Conservation (phyloP, 1,284 basidiomycete species). For the Wolfiporia cocos region DNA sequence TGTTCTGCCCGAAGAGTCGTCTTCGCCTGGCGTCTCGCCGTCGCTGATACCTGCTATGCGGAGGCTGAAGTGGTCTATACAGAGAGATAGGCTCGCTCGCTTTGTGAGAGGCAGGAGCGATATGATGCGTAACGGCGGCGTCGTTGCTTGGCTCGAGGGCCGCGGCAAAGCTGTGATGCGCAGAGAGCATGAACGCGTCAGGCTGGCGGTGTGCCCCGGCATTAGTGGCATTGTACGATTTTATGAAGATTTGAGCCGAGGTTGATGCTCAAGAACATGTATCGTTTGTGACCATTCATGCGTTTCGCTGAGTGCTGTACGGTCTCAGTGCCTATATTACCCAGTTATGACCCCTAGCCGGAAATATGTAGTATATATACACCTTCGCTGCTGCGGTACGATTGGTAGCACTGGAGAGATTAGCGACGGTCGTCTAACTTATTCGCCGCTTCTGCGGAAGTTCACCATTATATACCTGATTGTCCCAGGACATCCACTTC, state of each 20-base stretch:
- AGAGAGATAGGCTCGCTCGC: conserved; percentile 49
- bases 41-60: conserved; percentile 49
- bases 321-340: too few species aligned
- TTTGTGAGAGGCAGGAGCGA: conserved; percentile 35
- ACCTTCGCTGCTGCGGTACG: too few species aligned
- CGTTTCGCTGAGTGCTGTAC: too few species aligned
- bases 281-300: not conserved
- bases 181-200: conserved; percentile 53
- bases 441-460: too few species aligned
- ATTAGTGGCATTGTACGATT: conserved; percentile 50
- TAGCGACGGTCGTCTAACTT: too few species aligned
- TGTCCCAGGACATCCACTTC: too few species aligned
- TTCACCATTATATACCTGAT: too few species aligned
- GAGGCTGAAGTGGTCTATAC: conserved; percentile 52
- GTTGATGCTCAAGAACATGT: not conserved
- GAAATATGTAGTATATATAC: too few species aligned
- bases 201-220: conserved; percentile 61
- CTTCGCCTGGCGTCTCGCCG: conserved; percentile 41
- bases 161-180: conserved; percentile 34
- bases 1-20: conserved; percentile 46
- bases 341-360: too few species aligned
- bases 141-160: conserved; percentile 52
- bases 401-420: too few species aligned
- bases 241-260: conserved; percentile 38
- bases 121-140: conserved; percentile 25